Evolutionary conservation across 2,329 filamentous ascomycete species (phyloP).

Genomic region (Purpureocillium takamizusanense): DNA sequence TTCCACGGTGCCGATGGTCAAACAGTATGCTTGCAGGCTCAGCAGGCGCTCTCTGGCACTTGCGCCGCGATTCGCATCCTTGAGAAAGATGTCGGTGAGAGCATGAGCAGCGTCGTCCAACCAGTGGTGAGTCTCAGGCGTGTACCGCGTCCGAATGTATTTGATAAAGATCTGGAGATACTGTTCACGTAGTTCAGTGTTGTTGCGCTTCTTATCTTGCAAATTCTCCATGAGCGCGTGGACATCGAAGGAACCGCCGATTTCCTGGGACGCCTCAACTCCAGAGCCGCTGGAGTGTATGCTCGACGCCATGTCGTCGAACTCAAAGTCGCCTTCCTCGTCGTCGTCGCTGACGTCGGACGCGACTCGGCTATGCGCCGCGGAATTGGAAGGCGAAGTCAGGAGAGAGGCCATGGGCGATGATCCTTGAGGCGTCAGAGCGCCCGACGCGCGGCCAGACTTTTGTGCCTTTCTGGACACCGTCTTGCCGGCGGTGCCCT

Average conservation of each 20-base stretch:
- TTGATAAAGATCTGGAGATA: slow-evolving; percentile 22
- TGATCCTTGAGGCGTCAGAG: slow-evolving; percentile 47
- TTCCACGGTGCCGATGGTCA: slow-evolving; percentile 61
- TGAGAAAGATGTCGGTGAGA: slow-evolving; percentile 56
- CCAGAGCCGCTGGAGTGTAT: slow-evolving; percentile 31
- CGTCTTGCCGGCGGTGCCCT: slow-evolving; percentile 59
- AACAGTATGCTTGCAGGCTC: slow-evolving; percentile 62
- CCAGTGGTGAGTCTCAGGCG: slow-evolving; percentile 26
- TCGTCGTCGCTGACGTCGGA: slow-evolving; percentile 53
- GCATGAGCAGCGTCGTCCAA: slow-evolving; percentile 48
- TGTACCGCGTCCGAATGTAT: slow-evolving; percentile 44
- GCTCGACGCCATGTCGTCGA: slow-evolving; percentile 35
- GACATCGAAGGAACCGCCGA: slow-evolving; percentile 51
- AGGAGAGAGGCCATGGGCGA: slow-evolving; percentile 50
- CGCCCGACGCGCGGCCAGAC: slow-evolving; percentile 48
- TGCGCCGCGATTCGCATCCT: slow-evolving; percentile 59
- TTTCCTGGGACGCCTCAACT: slow-evolving; percentile 54
- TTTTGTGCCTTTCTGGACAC: slow-evolving; percentile 58
- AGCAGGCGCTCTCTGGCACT: slow-evolving; percentile 60
- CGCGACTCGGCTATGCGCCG: slow-evolving; percentile 50
- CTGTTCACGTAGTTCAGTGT: slow-evolving; percentile 57
- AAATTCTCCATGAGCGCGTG: slow-evolving; percentile 62
- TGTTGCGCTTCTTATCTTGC: slow-evolving; percentile 67
- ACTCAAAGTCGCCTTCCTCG: slow-evolving; percentile 25
- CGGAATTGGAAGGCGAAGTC: slow-evolving; percentile 50